phyloP scores from a whole-genome alignment of 2,329 filamentous ascomycete genomes.

The Incumbomyces delicatus region DNA sequence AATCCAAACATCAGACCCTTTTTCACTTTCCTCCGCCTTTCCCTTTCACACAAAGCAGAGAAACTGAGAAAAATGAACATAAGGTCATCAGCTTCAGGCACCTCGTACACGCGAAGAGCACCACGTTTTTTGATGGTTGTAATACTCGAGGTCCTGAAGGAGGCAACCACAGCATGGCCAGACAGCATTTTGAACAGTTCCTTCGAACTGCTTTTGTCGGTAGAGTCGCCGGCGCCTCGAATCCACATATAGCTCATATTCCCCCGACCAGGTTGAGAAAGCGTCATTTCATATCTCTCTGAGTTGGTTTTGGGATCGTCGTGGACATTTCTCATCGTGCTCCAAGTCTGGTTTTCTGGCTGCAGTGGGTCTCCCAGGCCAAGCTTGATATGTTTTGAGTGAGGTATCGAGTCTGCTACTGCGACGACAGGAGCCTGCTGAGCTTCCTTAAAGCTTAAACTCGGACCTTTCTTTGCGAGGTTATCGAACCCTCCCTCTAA shows the following conservation, averaged over 20 bases:
- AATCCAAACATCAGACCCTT: not conserved
- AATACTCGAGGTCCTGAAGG: not conserved
- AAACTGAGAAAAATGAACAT: conserved; percentile 5
- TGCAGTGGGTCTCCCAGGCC: conserved; percentile 1
- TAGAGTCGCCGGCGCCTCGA: not conserved
- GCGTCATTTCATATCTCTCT: conserved; percentile 3
- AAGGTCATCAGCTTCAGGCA: not conserved
- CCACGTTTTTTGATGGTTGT: conserved; percentile 3
- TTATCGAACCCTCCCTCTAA: not conserved
- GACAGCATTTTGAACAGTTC: conserved; percentile 2
- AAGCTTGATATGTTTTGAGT: conserved; percentile 4
- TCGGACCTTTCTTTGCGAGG: not conserved
- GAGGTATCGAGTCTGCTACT: not conserved
- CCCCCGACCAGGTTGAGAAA: not conserved
- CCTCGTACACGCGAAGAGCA: not conserved
- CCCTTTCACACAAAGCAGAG: not conserved
- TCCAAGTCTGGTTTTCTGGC: conserved; percentile 1
- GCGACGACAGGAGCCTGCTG: not conserved
- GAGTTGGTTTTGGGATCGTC: not conserved
- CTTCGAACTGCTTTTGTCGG: not conserved
- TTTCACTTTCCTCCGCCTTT: conserved; percentile 1
- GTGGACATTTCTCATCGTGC: conserved; percentile 4
- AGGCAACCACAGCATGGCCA: not conserved
- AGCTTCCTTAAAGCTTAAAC: not conserved
- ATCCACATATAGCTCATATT: not conserved